Base-by-base conservation (phyloP, 148 eudicot genomes). In the Beta vulgaris region DNA sequence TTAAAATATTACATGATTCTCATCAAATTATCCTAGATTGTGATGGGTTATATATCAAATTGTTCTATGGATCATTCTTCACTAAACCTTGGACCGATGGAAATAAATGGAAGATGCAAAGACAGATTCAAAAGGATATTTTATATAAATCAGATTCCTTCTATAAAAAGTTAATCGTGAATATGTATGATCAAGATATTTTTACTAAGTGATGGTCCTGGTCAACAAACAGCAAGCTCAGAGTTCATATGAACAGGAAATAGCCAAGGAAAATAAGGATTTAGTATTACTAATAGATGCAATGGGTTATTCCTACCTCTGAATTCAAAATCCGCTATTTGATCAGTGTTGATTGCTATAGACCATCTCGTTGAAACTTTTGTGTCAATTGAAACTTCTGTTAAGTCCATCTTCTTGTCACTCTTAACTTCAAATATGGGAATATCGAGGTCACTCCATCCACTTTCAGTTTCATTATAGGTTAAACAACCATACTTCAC, bases 401-500 rank as follows among this genome's bases (percentile, higher is more conserved):
- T 92, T n/a, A 73, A 78, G 19, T 83, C 87, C 12, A 53, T 80
- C 69, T 72, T 75, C 31, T 31, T 73, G 76, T 92, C 97, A 29
- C 76, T 82, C 49, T 79, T 76, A 31, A 92, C 90, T 58, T 76
- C 78, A 49, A 96, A 74, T 29, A 39, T 68, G n/a, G 99, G 99
- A 69, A 96, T 75, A 73, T 96, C 99, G 25, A 84, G 75, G 39
- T 82, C 72, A 49, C 82, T 77, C 99, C 99, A 95, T 67, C 97
- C 99, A 80, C 74, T 85, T 81, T 72, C 84, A 19, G 80, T 69
- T 61, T 83, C 82, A 68, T 86, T 75, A 54, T 86, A 70, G 34
- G 81, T 79, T 87, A 85, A 79, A 73, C 99, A 96, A 64, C 98
- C 86, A 75, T 92, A 96, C 44, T 92, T 87, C 69, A 88, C 89